These are phyloP conservation scores for Hymenoscyphus infarciens DNA, from an alignment of 2,329 filamentous ascomycete species.

Conservation along the genomic window DNA sequence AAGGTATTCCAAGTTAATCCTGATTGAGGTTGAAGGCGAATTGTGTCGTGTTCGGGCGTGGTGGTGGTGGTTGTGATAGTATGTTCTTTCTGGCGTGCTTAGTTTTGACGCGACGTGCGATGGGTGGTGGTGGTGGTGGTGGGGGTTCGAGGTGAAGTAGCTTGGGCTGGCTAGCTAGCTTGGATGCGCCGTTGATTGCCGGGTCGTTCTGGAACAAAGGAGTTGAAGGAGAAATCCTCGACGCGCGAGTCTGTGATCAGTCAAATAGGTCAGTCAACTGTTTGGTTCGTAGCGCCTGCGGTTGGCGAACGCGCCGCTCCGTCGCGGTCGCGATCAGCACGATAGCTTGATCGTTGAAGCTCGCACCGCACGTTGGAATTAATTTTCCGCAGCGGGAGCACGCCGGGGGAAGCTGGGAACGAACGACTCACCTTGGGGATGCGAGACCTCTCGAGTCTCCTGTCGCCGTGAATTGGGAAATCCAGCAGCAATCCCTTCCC, in stretches of 20 bases:
- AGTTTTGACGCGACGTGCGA: slow-evolving; percentile 25
- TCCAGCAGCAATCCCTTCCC: slow-evolving; percentile 30
- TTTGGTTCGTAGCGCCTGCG: neutral
- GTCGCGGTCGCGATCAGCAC: slow-evolving; percentile 9
- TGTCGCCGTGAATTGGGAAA: slow-evolving; percentile 17
- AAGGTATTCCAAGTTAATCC: slow-evolving; percentile 19
- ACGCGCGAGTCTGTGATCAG: neutral
- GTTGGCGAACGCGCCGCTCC: slow-evolving; percentile 25
- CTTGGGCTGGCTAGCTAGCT: slow-evolving; percentile 14
- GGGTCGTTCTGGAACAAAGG: slow-evolving; percentile 1
- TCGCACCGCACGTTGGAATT: slow-evolving; percentile 23
- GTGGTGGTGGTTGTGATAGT: slow-evolving; percentile 13
- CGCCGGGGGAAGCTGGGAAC: slow-evolving; percentile 11
- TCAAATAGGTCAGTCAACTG: neutral
- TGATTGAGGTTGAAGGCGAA: slow-evolving; percentile 18
- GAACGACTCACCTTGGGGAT: slow-evolving; percentile 31
- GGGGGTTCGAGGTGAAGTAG: slow-evolving; percentile 3
- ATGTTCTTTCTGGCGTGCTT: slow-evolving; percentile 15
- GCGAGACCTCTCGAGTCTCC: slow-evolving; percentile 21
- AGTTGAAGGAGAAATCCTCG: neutral
- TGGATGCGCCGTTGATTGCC: slow-evolving; percentile 10
- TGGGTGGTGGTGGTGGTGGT: slow-evolving; percentile 9
- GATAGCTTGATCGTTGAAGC: slow-evolving; percentile 6
- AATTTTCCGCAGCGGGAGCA: slow-evolving; percentile 24
- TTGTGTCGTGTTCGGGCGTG: slow-evolving; percentile 18